These are phyloP conservation scores for Salix brachista DNA, from an alignment of 345 rosid species.

Conservation along the genomic window DNA sequence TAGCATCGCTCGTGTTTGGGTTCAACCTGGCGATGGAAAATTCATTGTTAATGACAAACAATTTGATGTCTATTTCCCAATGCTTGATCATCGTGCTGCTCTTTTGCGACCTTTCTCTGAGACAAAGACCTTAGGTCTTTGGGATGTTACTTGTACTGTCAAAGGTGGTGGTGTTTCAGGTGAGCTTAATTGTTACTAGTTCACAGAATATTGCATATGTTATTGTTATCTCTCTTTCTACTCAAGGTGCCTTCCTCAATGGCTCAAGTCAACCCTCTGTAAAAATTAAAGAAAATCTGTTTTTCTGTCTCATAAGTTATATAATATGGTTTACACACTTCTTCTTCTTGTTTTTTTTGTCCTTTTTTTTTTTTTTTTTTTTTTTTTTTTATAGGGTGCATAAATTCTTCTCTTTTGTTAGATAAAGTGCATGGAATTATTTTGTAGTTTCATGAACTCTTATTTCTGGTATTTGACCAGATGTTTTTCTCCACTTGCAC, in stretches of 20 bases:
- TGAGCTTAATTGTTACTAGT: conserved; percentile 22
- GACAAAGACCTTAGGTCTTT: conserved; percentile 93
- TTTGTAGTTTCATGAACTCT: too few relatives aligned
- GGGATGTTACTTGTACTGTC: conserved; percentile 84
- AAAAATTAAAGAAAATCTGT: too few relatives aligned
- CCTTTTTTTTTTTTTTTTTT: too few relatives aligned
- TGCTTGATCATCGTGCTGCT: conserved; percentile 94
- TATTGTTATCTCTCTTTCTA: too few relatives aligned
- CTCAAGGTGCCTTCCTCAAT: too few relatives aligned
- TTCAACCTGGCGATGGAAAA: conserved; percentile 81
- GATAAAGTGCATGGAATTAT: too few relatives aligned
- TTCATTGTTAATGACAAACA: conserved; percentile 72
- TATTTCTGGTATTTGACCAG: background rate
- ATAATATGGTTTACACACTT: too few relatives aligned
- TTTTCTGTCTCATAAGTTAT: too few relatives aligned
- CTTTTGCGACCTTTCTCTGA: conserved; percentile 91
- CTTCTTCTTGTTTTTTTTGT: too few relatives aligned
- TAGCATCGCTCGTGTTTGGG: conserved; percentile 91
- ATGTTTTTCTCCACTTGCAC: background rate
- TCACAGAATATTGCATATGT: background rate
- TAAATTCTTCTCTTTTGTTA: too few relatives aligned
- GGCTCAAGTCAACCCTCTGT: background rate
- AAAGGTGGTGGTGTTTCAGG: conserved; percentile 94
- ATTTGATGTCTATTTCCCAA: conserved; percentile 82
- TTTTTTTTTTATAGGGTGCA: too few relatives aligned